A percentile compares a stretch with the other conserved stretches of the same genome.
Evolutionary conservation across 139 green algal species (phyloP).

Genomic region (Trebouxia sp.): DNA sequence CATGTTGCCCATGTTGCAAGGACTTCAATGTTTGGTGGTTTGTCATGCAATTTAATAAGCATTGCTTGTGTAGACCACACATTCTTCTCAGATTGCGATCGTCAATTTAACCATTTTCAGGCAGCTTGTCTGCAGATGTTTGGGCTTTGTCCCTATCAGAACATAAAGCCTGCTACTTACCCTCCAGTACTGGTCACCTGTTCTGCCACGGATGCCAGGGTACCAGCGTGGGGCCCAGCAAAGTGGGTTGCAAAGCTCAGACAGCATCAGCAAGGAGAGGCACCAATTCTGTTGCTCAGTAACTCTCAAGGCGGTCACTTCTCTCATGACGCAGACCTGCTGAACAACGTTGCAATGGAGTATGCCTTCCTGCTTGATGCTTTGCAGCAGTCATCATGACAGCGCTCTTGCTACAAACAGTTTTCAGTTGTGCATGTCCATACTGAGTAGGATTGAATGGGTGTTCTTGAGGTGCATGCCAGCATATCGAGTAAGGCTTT

Average conservation of each 20-base stretch:
- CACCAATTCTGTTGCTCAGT: slow-evolving; percentile 35
- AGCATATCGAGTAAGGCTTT: too few relatives aligned
- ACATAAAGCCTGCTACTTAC: slow-evolving; percentile 12
- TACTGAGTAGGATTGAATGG: too few relatives aligned
- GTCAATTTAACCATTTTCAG: too few relatives aligned
- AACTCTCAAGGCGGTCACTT: slow-evolving; percentile 39
- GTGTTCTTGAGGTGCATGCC: too few relatives aligned
- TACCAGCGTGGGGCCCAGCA: slow-evolving; percentile 54
- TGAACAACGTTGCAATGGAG: slow-evolving; percentile 7
- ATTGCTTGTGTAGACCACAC: too few relatives aligned
- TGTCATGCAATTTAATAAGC: background rate
- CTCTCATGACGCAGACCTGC: slow-evolving; percentile 5
- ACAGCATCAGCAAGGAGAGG: slow-evolving; percentile 17
- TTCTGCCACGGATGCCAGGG: slow-evolving; percentile 49
- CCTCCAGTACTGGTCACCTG: slow-evolving; percentile 48
- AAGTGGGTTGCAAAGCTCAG: slow-evolving; percentile 57
- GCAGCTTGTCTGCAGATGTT: slow-evolving; percentile 16
- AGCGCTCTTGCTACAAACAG: too few relatives aligned
- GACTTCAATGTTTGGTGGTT: too few relatives aligned
- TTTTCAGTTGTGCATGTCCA: too few relatives aligned
- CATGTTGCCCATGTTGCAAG: too few relatives aligned
- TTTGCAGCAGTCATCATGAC: background rate
- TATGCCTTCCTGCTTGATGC: slow-evolving; percentile 18
- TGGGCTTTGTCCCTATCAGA: slow-evolving; percentile 53
- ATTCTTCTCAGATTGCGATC: too few relatives aligned